phyloP scores from a whole-genome alignment of 768 basidiomycete species.

The Russula compacta region DNA sequence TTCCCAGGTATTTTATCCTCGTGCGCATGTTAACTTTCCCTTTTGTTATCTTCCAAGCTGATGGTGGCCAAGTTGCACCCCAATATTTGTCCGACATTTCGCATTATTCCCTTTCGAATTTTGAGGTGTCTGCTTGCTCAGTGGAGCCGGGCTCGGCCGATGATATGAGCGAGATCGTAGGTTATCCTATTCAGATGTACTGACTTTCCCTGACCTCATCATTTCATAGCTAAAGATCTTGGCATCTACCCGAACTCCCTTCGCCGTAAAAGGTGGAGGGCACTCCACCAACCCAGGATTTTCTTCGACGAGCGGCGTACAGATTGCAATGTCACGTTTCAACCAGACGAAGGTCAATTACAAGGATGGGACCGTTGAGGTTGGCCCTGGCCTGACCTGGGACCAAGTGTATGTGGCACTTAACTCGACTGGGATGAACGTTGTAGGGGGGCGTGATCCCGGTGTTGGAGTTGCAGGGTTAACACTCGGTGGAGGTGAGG shows the following conservation, averaged over 20 bases:
- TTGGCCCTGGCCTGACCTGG: not conserved
- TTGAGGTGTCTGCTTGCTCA: constrained; percentile 7
- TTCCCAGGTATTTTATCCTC: not conserved
- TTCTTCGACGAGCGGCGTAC: not conserved
- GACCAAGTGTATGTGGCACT: not conserved
- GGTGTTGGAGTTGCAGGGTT: not conserved
- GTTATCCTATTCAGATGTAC: constrained; percentile 11
- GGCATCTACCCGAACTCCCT: not conserved
- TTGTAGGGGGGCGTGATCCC: not conserved
- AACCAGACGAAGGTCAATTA: not conserved
- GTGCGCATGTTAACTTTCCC: not conserved
- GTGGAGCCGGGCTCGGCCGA: constrained; percentile 17
- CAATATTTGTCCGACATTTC: constrained; percentile 4
- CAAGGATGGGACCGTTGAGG: not conserved
- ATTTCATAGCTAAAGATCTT: not conserved
- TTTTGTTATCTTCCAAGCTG: not conserved
- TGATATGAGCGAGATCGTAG: constrained; percentile 15
- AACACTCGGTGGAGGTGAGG: constrained; percentile 16
- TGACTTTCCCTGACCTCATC: not conserved
- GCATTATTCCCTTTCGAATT: constrained; percentile 2
- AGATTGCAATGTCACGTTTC: not conserved
- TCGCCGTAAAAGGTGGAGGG: not conserved
- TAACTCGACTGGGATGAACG: not conserved
- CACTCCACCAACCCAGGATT: not conserved
- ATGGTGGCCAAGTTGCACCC: not conserved